Evolutionary conservation across 176 grass and related monocot genomes (phyloP).

Genomic region (Carex pumila): DNA sequence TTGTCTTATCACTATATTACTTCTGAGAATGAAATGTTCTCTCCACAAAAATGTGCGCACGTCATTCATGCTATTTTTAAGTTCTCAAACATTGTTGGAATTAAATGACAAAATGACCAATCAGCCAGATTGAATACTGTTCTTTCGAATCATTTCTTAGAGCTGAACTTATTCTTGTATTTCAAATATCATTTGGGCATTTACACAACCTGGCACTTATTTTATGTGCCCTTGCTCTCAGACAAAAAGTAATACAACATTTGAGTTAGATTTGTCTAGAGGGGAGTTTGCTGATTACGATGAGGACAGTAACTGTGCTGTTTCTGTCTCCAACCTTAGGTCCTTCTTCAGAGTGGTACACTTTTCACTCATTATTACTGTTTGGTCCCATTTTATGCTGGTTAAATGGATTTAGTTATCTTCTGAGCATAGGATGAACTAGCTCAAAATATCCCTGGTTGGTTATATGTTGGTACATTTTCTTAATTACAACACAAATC

Average conservation of each 20-base stretch:
- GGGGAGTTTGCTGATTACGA: constrained; percentile 80
- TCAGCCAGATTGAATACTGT: not conserved
- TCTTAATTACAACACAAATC: not conserved
- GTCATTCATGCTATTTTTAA: not conserved
- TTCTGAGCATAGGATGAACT: not conserved
- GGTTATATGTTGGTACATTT: not conserved
- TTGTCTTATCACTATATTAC: not conserved
- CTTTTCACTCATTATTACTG: not conserved
- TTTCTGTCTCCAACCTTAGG: constrained; percentile 51
- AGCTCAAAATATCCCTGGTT: not conserved
- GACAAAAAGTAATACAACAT: constrained; percentile 40
- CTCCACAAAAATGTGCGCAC: not conserved
- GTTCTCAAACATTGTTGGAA: not conserved
- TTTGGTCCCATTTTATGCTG: not conserved
- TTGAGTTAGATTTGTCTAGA: constrained; percentile 73
- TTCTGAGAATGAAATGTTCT: not conserved
- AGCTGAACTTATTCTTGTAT: not conserved
- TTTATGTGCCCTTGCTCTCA: not conserved
- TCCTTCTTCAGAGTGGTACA: constrained; percentile 80
- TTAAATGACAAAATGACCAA: not conserved
- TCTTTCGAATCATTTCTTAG: too few relatives aligned
- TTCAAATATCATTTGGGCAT: not conserved
- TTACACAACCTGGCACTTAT: not conserved
- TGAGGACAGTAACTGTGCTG: constrained; percentile 64
- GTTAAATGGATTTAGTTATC: not conserved